Base-by-base conservation (phyloP, 75 land plant genomes). In the Pinus taeda region DNA sequence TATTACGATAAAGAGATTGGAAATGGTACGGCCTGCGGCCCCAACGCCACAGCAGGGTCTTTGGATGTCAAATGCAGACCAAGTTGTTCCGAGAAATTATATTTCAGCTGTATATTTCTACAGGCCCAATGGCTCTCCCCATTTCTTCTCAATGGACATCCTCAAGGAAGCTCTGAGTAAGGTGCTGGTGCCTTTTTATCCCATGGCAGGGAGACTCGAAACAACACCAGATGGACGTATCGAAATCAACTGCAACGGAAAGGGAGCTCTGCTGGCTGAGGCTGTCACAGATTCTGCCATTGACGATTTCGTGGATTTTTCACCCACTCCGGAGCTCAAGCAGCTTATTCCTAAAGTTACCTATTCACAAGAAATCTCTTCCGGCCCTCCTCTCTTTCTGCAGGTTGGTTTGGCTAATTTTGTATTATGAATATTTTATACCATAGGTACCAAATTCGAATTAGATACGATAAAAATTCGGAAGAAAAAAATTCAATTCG, bases 21-120 rank as follows among this genome's bases (percentile, higher is more conserved):
- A 33, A 33, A 33, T 33, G 1, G 33, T 33, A 0, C 33, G 33
- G 33, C 33, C 33, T 33, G 33, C 33, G 33, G 1, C 33, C 0
- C 33, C 33, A 33, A 33, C 33, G 2, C 33, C 1, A 33, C 13
- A 79, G 79, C 36, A 74, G 75, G 45, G 59, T 7, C 81, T 91
- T n/a, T 92, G 94, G 94, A 76, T 83, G 75, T 85, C 94, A 36
- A 87, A 88, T 81, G 71, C 88, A 58, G 93, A 91, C 73, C 77
- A 82, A 18, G 78, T 85, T n/a, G 82, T 82, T 33, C 84, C 82
- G 2, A 49, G 81, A 24, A 76, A 79, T 0, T 87, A 88, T 79
- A 78, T 76, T 13, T 80, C 86, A 18, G 85, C 81, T 55, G 85
- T 91, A 15, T 87, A 89, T 75, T 84, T 88, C 80, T 91, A 83